Conservation (phyloP, 192 early-diverging fungal species). For the Entomortierella beljakovae region DNA sequence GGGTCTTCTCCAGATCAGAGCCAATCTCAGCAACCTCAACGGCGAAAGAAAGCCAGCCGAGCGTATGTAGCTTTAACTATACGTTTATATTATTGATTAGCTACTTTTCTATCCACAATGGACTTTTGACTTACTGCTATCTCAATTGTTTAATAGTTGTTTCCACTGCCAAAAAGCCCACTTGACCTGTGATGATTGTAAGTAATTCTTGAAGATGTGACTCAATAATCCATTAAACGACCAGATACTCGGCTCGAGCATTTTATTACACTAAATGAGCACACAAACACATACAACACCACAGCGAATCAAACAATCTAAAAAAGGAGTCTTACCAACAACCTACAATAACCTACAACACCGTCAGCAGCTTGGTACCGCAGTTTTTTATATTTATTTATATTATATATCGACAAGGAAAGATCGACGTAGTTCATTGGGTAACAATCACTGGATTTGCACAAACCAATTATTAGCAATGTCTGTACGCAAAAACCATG, state of each 20-base stretch:
- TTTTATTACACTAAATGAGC: background rate
- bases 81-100: background rate
- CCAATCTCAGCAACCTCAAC: slow-evolving; percentile 30
- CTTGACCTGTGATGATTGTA: slow-evolving; percentile 80
- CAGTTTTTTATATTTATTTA: too few species aligned
- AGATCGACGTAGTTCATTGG: too few species aligned
- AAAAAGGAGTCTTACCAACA: too few species aligned
- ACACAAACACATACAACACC: background rate
- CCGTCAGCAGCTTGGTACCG: too few species aligned
- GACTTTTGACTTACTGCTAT: background rate
- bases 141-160: slow-evolving; percentile 53
- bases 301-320: too few species aligned
- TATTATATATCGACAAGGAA: too few species aligned
- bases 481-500: background rate
- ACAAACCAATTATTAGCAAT: background rate
- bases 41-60: slow-evolving; percentile 67
- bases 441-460: background rate
- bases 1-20: slow-evolving; percentile 41
- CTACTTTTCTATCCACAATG: background rate
- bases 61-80: slow-evolving; percentile 49
- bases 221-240: slow-evolving; percentile 6
- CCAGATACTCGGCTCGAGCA: background rate
- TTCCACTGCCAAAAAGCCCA: slow-evolving; percentile 82
- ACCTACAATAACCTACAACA: too few species aligned
- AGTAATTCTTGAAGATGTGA: slow-evolving; percentile 44